Conservation (phyloP, 305 asterid genomes). For the Coffea humblotiana region DNA sequence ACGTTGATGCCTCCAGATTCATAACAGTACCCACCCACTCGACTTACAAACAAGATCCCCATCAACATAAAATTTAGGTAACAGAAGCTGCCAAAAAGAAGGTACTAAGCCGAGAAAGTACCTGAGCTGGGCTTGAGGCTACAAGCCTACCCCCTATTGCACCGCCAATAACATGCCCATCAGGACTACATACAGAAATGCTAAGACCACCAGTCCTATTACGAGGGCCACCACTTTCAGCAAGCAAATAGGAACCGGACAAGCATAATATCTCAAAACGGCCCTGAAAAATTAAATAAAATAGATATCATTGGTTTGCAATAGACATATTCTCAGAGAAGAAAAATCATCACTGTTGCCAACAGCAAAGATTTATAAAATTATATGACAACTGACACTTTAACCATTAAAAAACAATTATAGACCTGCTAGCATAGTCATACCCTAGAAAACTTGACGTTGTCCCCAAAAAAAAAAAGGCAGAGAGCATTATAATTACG, state of each 20-base stretch:
- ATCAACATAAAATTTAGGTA: neutral
- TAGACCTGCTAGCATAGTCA: neutral
- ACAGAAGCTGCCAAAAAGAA: neutral
- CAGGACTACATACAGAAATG: constrained; percentile 84
- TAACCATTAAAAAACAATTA: neutral
- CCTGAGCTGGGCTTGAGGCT: constrained; percentile 88
- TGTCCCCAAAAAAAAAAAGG: neutral
- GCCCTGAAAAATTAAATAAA: constrained; percentile 51
- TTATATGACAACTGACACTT: neutral
- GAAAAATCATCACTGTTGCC: neutral
- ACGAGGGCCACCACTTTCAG: constrained; percentile 80
- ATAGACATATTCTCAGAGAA: neutral
- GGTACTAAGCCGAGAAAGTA: constrained; percentile 20
- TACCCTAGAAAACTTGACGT: neutral
- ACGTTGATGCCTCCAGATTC: neutral
- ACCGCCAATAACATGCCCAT: constrained; percentile 89
- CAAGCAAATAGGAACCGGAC: constrained; percentile 85
- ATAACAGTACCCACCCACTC: neutral
- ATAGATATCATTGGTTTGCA: constrained; percentile 15
- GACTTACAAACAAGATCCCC: neutral
- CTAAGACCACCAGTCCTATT: constrained; percentile 90
- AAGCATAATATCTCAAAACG: constrained; percentile 84
- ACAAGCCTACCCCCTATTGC: constrained; percentile 87
- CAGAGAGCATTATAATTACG: neutral
- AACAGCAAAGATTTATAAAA: neutral